Evolutionary conservation across 2,329 filamentous ascomycete species (phyloP).

Genomic region (Fusarium floridanum): DNA sequence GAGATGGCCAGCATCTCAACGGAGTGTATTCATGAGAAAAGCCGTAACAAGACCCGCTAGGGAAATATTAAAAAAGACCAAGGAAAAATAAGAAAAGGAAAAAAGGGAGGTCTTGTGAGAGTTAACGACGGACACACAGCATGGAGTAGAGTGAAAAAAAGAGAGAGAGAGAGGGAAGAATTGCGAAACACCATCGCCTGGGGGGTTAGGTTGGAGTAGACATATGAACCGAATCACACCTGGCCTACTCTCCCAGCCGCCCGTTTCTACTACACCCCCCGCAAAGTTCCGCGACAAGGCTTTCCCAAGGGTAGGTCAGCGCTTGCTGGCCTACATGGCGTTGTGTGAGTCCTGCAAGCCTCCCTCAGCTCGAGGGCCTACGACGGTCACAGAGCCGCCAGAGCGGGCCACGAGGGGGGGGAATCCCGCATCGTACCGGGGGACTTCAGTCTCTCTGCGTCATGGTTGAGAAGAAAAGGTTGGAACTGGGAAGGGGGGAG

Average conservation of each 20-base stretch:
- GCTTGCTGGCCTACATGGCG: conserved; percentile 32
- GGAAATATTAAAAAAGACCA: conserved; percentile 11
- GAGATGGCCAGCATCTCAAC: conserved; percentile 56
- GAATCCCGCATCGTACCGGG: neutral
- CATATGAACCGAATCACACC: conserved; percentile 34
- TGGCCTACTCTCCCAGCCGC: conserved; percentile 7
- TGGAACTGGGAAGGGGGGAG: neutral
- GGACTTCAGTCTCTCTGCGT: conserved; percentile 21
- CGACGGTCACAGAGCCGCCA: conserved; percentile 29
- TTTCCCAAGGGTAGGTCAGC: conserved; percentile 21
- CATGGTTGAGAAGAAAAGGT: conserved; percentile 12
- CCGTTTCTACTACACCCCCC: conserved; percentile 12
- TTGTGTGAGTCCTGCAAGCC: conserved; percentile 39
- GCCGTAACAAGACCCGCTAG: conserved; percentile 38
- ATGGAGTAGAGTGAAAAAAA: neutral
- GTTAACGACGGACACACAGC: conserved; percentile 28
- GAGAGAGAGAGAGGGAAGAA: conserved; percentile 23
- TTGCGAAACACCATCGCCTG: conserved; percentile 31
- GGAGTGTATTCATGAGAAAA: conserved; percentile 43
- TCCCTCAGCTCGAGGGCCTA: conserved; percentile 35
- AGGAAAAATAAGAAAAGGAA: conserved; percentile 17
- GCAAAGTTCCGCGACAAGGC: conserved; percentile 19
- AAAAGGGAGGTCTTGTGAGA: conserved; percentile 21
- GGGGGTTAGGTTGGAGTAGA: conserved; percentile 16
- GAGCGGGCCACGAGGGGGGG: conserved; percentile 23